Evolutionary conservation across 2,329 filamentous ascomycete species (phyloP).

Genomic region (Aspergillus puulaauensis): DNA sequence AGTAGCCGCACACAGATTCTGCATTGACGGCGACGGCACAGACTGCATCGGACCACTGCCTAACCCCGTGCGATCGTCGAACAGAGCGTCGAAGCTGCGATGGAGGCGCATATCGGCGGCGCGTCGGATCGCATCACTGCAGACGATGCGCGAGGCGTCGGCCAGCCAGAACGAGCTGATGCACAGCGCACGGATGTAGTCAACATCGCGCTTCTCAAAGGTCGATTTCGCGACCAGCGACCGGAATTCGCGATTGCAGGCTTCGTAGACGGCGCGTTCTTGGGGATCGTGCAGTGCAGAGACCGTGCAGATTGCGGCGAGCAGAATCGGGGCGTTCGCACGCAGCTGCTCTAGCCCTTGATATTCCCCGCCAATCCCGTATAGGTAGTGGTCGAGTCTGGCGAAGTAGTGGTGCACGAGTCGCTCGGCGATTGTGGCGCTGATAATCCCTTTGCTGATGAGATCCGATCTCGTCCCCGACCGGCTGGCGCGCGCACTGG

Average conservation of each 20-base stretch:
- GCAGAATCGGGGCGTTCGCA: conserved; percentile 42
- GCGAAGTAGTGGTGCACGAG: conserved; percentile 45
- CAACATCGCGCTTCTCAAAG: conserved; percentile 48
- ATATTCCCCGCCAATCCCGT: conserved; percentile 44
- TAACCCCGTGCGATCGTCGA: not conserved
- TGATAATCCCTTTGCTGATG: conserved; percentile 45
- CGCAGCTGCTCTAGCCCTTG: conserved; percentile 41
- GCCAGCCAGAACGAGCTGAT: conserved; percentile 54
- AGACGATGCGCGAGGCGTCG: conserved; percentile 46
- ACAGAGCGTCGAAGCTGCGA: conserved; percentile 41
- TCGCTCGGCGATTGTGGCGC: conserved; percentile 42
- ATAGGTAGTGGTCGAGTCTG: conserved; percentile 50
- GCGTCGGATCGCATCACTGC: conserved; percentile 30
- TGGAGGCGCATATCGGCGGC: conserved; percentile 31
- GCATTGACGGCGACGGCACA: not conserved
- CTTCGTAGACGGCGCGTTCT: conserved; percentile 28
- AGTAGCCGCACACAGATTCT: conserved; percentile 12
- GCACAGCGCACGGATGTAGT: conserved; percentile 50
- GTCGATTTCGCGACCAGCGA: conserved; percentile 46
- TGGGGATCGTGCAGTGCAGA: conserved; percentile 47
- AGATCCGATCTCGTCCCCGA: conserved; percentile 34
- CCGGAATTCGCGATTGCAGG: conserved; percentile 49
- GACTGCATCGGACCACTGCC: not conserved
- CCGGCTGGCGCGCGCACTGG: conserved; percentile 2
- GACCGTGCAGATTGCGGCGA: conserved; percentile 48